phyloP scores from a whole-genome alignment of 768 basidiomycete species.

The Boletus rubescentipes region DNA sequence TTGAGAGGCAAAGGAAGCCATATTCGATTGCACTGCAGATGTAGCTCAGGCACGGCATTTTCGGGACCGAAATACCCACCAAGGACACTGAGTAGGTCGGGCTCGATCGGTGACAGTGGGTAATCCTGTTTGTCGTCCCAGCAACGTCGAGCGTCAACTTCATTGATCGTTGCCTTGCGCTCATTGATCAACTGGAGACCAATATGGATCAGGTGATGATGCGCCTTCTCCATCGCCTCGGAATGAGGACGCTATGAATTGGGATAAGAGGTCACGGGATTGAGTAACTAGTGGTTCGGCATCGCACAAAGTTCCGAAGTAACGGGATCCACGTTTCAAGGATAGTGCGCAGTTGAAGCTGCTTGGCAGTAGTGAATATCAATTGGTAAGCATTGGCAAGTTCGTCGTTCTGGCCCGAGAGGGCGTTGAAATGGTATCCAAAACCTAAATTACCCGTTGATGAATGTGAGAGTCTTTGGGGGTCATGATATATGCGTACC shows the following conservation, averaged over 20 bases:
- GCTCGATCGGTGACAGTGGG: slow-evolving; percentile 14
- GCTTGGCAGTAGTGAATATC: slow-evolving; percentile 53
- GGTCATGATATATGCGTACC: slow-evolving; percentile 33
- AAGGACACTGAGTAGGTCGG: slow-evolving; percentile 53
- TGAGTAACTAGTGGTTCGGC: slow-evolving; percentile 1
- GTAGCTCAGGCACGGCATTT: not conserved
- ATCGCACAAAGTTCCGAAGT: slow-evolving; percentile 47
- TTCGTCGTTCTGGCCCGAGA: slow-evolving; percentile 47
- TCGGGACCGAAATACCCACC: slow-evolving; percentile 35
- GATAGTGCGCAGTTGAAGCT: slow-evolving; percentile 52
- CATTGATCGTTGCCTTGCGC: slow-evolving; percentile 40
- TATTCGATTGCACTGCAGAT: slow-evolving; percentile 57
- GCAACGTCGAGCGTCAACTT: slow-evolving; percentile 24
- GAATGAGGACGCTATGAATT: slow-evolving; percentile 44
- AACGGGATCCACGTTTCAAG: slow-evolving; percentile 60
- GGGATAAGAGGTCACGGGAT: slow-evolving; percentile 9
- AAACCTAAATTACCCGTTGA: slow-evolving; percentile 43
- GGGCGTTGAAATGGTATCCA: slow-evolving; percentile 51
- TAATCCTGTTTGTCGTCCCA: slow-evolving; percentile 13
- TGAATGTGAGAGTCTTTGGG: not conserved
- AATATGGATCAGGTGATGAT: slow-evolving; percentile 50
- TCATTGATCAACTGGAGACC: slow-evolving; percentile 53
- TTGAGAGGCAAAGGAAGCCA: slow-evolving; percentile 41
- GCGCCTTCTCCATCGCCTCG: slow-evolving; percentile 42
- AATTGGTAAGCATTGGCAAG: slow-evolving; percentile 54